These are phyloP conservation scores for Ascomycota sp. DNA, from an alignment of 2,329 filamentous ascomycete species.

Conservation along the genomic window DNA sequence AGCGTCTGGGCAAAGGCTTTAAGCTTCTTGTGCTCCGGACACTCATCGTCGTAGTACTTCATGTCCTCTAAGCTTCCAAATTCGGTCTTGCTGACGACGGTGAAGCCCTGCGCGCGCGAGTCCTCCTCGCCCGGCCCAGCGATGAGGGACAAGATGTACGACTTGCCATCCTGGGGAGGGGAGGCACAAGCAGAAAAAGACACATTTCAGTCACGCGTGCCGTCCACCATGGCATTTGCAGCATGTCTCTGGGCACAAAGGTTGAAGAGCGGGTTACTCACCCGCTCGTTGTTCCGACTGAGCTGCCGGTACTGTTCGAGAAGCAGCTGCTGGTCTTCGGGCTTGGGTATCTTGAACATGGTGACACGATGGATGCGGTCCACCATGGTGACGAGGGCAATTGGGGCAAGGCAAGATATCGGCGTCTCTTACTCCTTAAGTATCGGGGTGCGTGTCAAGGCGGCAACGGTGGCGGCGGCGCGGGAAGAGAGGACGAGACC, in stretches of 20 bases:
- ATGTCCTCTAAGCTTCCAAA: slow-evolving; percentile 48
- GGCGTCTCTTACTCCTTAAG: not conserved
- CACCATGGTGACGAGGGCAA: slow-evolving; percentile 10
- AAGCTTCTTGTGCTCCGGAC: slow-evolving; percentile 20
- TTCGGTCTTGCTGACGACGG: slow-evolving; percentile 38
- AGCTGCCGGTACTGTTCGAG: slow-evolving; percentile 23
- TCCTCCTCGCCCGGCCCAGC: slow-evolving; percentile 35
- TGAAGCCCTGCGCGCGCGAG: slow-evolving; percentile 43
- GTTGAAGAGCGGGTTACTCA: slow-evolving; percentile 5
- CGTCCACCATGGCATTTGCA: too few relatives aligned
- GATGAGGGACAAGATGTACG: slow-evolving; percentile 41
- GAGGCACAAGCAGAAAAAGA: too few relatives aligned
- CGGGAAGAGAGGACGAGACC: not conserved
- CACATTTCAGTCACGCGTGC: too few relatives aligned
- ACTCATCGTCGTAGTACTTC: slow-evolving; percentile 44
- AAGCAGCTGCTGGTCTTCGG: slow-evolving; percentile 21
- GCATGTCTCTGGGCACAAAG: not conserved
- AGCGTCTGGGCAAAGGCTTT: slow-evolving; percentile 16
- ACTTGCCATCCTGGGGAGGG: slow-evolving; percentile 39
- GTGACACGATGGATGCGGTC: slow-evolving; percentile 26
- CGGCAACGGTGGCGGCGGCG: not conserved
- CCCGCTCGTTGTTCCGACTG: slow-evolving; percentile 19
- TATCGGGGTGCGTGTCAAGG: not conserved
- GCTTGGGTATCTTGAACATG: slow-evolving; percentile 30
- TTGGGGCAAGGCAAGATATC: not conserved